phyloP scores from a whole-genome alignment of 305 asterid species.

The Fraxinus floribunda region DNA sequence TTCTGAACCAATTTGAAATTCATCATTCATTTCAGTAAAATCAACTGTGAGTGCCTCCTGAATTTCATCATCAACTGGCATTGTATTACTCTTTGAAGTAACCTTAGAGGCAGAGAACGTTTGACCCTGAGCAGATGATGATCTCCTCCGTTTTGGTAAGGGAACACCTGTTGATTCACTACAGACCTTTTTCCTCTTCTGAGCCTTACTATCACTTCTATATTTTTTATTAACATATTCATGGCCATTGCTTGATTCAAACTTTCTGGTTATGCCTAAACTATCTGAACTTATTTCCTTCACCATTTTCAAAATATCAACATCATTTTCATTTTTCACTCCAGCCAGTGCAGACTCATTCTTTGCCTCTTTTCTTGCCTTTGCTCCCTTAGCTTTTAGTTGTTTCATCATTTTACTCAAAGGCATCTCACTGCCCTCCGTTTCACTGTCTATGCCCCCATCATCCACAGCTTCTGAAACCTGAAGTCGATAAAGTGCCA shows the following conservation, averaged over 20 bases:
- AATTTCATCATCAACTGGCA: constrained; percentile 24
- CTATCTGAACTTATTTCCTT: constrained; percentile 73
- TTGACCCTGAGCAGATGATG: constrained; percentile 58
- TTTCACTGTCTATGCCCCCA: constrained; percentile 78
- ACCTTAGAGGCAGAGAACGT: constrained; percentile 33
- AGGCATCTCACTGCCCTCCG: constrained; percentile 93
- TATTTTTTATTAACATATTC: constrained; percentile 42
- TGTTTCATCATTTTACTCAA: constrained; percentile 80
- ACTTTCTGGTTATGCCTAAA: constrained; percentile 52
- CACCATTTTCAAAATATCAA: constrained; percentile 83
- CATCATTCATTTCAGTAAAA: constrained; percentile 50
- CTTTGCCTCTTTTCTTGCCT: constrained; percentile 76
- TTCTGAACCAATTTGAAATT: constrained; percentile 51
- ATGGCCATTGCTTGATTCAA: constrained; percentile 67
- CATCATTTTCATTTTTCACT: constrained; percentile 44
- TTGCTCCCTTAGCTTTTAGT: constrained; percentile 77
- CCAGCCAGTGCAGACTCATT: constrained; percentile 47
- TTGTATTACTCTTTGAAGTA: constrained; percentile 44
- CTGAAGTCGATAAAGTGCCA: constrained; percentile 44
- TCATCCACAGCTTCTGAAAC: constrained; percentile 59
- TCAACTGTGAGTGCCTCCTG: constrained; percentile 35
- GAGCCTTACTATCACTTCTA: constrained; percentile 39
- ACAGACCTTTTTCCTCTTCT: constrained; percentile 56
- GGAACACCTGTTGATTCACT: constrained; percentile 57
- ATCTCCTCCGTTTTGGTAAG: constrained; percentile 77